Conservation (phyloP, 352 stramenopile genomes). For the Phytopythium aichiense region DNA sequence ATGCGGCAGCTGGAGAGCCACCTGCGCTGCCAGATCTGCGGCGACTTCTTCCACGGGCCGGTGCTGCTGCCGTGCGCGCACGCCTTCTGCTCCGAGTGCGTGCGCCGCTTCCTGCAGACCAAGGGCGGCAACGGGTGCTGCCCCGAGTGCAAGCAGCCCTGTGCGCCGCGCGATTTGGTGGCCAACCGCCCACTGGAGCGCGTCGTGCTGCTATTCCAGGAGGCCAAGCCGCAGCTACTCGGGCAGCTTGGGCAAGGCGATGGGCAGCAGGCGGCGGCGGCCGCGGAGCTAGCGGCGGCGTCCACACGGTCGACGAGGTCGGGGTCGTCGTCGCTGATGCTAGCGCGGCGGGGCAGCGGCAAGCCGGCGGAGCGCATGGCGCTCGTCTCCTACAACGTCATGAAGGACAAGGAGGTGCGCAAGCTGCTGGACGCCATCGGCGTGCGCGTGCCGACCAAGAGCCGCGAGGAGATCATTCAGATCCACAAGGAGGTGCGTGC, state of each 20-base stretch:
- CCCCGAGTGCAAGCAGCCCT: conserved; percentile 76
- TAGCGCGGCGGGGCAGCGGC: conserved; percentile 8
- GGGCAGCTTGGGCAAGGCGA: conserved; percentile 18
- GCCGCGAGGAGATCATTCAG: conserved; percentile 82
- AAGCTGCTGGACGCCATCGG: conserved; percentile 73
- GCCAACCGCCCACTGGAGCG: conserved; percentile 75
- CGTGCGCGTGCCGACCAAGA: conserved; percentile 54
- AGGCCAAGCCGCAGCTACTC: conserved; percentile 67
- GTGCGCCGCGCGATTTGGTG: conserved; percentile 48
- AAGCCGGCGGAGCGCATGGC: conserved; percentile 57
- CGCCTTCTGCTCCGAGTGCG: conserved; percentile 82
- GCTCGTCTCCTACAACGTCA: conserved; percentile 81
- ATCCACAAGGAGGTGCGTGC: conserved; percentile 81
- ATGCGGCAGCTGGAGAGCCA: conserved; percentile 71
- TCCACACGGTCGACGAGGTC: conserved; percentile 15
- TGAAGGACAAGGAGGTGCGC: conserved; percentile 79
- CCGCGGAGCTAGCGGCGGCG: not conserved
- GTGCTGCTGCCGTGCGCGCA: conserved; percentile 77
- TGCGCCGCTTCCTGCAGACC: conserved; percentile 74
- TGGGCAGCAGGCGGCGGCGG: conserved; percentile 3
- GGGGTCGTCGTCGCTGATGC: not conserved
- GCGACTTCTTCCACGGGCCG: conserved; percentile 78
- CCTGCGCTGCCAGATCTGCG: conserved; percentile 80
- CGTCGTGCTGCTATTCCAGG: conserved; percentile 59
- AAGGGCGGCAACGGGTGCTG: conserved; percentile 68